These are phyloP conservation scores for Pugionium cornutum DNA, from an alignment of 345 rosid genomes.

Conservation along the genomic window DNA sequence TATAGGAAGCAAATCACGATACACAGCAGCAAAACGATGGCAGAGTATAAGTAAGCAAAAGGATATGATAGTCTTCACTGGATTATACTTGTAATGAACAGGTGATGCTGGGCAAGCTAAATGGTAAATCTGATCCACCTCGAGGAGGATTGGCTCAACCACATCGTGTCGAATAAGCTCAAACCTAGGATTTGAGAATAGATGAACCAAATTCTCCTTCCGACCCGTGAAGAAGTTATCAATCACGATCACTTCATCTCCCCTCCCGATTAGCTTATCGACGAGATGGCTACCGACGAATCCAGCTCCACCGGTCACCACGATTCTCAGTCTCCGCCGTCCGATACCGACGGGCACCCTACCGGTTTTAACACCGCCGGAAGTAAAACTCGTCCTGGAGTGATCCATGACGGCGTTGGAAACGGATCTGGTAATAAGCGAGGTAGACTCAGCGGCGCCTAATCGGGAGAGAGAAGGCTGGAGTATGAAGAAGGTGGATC, in stretches of 20 bases:
- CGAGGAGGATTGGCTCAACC: conserved; percentile 89
- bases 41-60: conserved; percentile 24
- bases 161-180: conserved; percentile 97
- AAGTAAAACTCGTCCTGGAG: conserved; percentile 26
- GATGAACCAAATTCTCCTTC: conserved; percentile 86
- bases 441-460: conserved; percentile 50
- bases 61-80: conserved; percentile 98
- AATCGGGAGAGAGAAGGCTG: conserved; percentile 84
- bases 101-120: conserved; percentile 99
- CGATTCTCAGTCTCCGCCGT: conserved; percentile 71
- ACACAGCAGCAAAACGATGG: conserved; percentile 7
- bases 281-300: conserved; percentile 98
- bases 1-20: conserved; percentile 2
- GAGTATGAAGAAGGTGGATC: conserved; percentile 89
- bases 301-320: conserved; percentile 96
- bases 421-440: conserved; percentile 43
- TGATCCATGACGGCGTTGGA: conserved; percentile 24
- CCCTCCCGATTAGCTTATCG: conserved; percentile 81
- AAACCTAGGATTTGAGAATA: conserved; percentile 77
- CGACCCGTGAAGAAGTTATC: conserved; percentile 97
- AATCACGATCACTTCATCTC: conserved; percentile 93
- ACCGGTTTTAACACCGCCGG: conserved; percentile 40
- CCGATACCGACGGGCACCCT: conserved; percentile 76
- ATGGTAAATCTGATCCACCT: conserved; percentile 99
- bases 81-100: conserved; percentile 93